Conservation (phyloP, 2,329 filamentous ascomycete species). For the Cercospora sojina region DNA sequence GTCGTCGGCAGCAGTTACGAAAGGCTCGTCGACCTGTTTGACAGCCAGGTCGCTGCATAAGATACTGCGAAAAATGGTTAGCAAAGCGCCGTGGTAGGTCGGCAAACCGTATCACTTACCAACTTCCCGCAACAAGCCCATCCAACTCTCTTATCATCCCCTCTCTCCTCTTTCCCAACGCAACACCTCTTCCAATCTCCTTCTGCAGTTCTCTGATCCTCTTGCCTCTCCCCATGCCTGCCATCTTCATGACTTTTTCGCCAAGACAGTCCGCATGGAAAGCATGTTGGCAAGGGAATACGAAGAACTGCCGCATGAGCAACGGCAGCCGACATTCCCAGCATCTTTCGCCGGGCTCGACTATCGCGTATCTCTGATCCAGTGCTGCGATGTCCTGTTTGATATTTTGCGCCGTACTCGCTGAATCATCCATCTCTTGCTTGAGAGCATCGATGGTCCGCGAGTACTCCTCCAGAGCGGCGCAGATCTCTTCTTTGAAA, state of each 20-base stretch:
- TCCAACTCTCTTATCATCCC: slow-evolving; percentile 85
- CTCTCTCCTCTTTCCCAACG: slow-evolving; percentile 72
- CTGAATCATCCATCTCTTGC: slow-evolving; percentile 93
- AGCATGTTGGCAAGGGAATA: slow-evolving; percentile 96
- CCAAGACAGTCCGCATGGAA: slow-evolving; percentile 96
- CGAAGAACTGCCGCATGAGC: slow-evolving; percentile 90
- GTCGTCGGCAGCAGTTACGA: slow-evolving; percentile 72
- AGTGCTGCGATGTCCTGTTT: slow-evolving; percentile 82
- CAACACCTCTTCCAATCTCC: slow-evolving; percentile 70
- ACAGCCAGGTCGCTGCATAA: slow-evolving; percentile 94
- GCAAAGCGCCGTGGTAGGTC: slow-evolving; percentile 39
- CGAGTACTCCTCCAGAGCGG: slow-evolving; percentile 87
- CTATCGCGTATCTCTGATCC: slow-evolving; percentile 88
- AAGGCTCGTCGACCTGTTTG: slow-evolving; percentile 90
- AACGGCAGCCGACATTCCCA: slow-evolving; percentile 84
- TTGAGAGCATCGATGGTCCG: slow-evolving; percentile 85
- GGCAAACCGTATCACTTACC: slow-evolving; percentile 39
- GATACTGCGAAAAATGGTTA: slow-evolving; percentile 53
- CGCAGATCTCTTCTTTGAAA: slow-evolving; percentile 97
- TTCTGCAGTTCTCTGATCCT: slow-evolving; percentile 83
- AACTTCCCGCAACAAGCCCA: slow-evolving; percentile 83
- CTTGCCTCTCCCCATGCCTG: slow-evolving; percentile 71
- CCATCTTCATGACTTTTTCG: slow-evolving; percentile 77
- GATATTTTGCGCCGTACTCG: slow-evolving; percentile 85
- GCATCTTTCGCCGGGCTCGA: slow-evolving; percentile 93